A percentile compares a stretch with the other conserved stretches of the same genome.
Conservation (phyloP, 768 basidiomycete species). For the Mycena maculata region DNA sequence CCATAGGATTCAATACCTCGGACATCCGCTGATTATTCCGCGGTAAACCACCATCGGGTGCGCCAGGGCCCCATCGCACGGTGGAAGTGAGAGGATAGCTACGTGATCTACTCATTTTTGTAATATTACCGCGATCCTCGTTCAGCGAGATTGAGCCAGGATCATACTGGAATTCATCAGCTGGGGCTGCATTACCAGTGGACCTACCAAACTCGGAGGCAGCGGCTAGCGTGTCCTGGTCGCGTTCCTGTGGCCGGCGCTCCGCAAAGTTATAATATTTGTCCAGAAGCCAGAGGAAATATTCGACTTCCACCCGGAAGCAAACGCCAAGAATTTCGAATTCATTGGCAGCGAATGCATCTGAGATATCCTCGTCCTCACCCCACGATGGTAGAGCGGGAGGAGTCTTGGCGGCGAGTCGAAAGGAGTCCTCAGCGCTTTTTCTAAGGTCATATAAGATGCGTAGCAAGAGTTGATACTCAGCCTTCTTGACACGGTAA, state of each 20-base stretch:
- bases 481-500: background rate
- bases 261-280: background rate
- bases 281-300: background rate
- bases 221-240: background rate
- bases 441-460: background rate
- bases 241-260: background rate
- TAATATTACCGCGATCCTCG: too few species aligned
- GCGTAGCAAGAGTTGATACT: background rate
- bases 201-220: background rate
- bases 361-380: conserved; percentile 14
- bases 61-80: background rate
- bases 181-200: background rate
- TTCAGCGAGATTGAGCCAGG: too few species aligned
- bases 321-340: conserved; percentile 7
- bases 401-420: background rate
- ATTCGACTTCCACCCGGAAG: conserved; percentile 10
- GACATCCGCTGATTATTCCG: background rate
- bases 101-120: background rate
- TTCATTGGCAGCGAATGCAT: background rate
- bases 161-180: too few species aligned
- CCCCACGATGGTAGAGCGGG: background rate
- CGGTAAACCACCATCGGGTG: background rate
- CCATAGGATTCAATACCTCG: background rate
- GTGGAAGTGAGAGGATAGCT: background rate
- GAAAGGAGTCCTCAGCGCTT: background rate